Evolutionary conservation across 2,329 filamentous ascomycete species (phyloP).

Genomic region (Fusarium subglutinans): DNA sequence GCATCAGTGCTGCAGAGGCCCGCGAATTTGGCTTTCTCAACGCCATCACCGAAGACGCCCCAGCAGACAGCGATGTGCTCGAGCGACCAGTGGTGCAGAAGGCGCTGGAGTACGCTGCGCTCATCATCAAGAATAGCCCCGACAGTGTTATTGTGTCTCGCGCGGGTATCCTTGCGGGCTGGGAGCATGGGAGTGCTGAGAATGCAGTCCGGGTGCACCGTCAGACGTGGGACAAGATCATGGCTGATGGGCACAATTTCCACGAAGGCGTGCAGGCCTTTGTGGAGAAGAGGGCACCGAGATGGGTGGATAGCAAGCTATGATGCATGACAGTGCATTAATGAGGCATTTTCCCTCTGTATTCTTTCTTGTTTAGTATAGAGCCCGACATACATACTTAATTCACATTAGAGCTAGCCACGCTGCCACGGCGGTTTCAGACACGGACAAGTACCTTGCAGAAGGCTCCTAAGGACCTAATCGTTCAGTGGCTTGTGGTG

Average conservation of each 20-base stretch:
- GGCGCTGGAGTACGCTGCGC: constrained; percentile 66
- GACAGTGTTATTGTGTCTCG: constrained; percentile 76
- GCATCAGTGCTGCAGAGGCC: constrained; percentile 66
- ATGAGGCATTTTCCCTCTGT: constrained; percentile 21
- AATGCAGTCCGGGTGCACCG: constrained; percentile 65
- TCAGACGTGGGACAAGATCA: constrained; percentile 60
- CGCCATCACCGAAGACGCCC: constrained; percentile 58
- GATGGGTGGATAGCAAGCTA: constrained; percentile 69
- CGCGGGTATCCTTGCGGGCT: constrained; percentile 74
- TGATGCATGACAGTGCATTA: constrained; percentile 38
- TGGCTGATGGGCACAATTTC: constrained; percentile 74
- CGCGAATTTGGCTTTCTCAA: constrained; percentile 74
- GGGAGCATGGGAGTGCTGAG: constrained; percentile 71
- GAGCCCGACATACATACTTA: not conserved
- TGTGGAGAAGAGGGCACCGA: constrained; percentile 74
- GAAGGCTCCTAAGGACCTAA: not conserved
- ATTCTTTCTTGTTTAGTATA: not conserved
- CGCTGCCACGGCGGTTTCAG: not conserved
- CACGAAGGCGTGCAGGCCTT: constrained; percentile 76
- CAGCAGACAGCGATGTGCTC: constrained; percentile 42
- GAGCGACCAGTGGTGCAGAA: constrained; percentile 56
- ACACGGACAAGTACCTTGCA: not conserved
- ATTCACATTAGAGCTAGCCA: not conserved
- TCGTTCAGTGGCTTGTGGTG: constrained; percentile 3
- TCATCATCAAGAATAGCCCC: constrained; percentile 72